Percentiles rank a stretch among this genome's conserved stretches.
Evolutionary conservation across 148 eudicot species (phyloP).

Genomic region (Amaranthus palmeri): DNA sequence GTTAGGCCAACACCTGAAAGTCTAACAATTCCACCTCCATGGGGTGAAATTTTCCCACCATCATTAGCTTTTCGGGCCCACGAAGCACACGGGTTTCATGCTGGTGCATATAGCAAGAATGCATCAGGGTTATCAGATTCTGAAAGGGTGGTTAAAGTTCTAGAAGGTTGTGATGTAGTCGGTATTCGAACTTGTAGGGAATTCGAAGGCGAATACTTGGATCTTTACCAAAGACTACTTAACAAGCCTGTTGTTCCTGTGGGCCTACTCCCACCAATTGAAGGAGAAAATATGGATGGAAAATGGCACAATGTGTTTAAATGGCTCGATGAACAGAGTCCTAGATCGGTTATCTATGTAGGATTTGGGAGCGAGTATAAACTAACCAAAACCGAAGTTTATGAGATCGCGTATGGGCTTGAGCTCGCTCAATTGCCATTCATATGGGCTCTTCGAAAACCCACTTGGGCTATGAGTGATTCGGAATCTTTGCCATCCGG

Average conservation of each 20-base stretch:
- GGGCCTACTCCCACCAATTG: slow-evolving; percentile 32
- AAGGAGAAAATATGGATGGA: background rate
- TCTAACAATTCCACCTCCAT: slow-evolving; percentile 16
- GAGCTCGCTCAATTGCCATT: slow-evolving; percentile 39
- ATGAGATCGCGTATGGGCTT: slow-evolving; percentile 36
- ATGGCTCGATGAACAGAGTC: slow-evolving; percentile 36
- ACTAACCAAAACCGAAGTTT: slow-evolving; percentile 29
- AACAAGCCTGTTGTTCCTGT: slow-evolving; percentile 32
- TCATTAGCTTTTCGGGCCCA: slow-evolving; percentile 11
- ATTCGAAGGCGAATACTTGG: slow-evolving; percentile 37
- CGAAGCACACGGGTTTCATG: slow-evolving; percentile 11
- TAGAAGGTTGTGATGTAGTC: slow-evolving; percentile 23
- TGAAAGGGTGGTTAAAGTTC: slow-evolving; percentile 23
- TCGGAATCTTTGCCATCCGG: slow-evolving; percentile 19
- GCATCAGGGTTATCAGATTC: slow-evolving; percentile 28
- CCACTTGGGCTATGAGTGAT: slow-evolving; percentile 23
- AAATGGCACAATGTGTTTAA: slow-evolving; percentile 20
- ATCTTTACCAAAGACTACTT: slow-evolving; percentile 17
- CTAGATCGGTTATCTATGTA: slow-evolving; percentile 28
- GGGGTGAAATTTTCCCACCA: slow-evolving; percentile 23
- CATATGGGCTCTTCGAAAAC: slow-evolving; percentile 39
- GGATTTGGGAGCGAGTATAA: slow-evolving; percentile 44
- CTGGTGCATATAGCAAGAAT: slow-evolving; percentile 10
- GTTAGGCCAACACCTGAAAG: slow-evolving; percentile 15
- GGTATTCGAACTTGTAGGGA: slow-evolving; percentile 26